Evolutionary conservation across 352 stramenopile species (phyloP).

Genomic region (Globisporangium alternatum): DNA sequence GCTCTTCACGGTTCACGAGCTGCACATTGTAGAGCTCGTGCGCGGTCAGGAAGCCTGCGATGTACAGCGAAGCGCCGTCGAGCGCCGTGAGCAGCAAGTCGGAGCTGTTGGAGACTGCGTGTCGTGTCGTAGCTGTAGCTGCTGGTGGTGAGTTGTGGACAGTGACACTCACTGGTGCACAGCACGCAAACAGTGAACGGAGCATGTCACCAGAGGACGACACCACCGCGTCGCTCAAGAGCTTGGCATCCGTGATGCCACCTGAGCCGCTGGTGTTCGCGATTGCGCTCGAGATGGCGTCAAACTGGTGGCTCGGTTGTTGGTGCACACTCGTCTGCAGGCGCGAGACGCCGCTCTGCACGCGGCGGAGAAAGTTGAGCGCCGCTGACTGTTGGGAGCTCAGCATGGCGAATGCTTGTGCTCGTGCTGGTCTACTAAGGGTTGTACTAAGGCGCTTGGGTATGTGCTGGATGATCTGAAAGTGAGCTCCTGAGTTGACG

Average conservation of each 20-base stretch:
- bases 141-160: too few species aligned
- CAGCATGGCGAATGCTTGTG: constrained; percentile 3
- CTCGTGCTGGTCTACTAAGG: background rate
- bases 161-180: too few species aligned
- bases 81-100: constrained; percentile 35
- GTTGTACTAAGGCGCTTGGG: background rate
- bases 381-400: constrained; percentile 12
- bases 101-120: constrained; percentile 2
- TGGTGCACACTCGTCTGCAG: constrained; percentile 37
- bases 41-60: constrained; percentile 52
- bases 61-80: constrained; percentile 43
- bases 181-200: constrained; percentile 11
- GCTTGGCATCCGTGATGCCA: constrained; percentile 19
- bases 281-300: constrained; percentile 1
- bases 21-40: constrained; percentile 40
- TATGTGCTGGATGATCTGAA: background rate
- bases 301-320: constrained; percentile 29
- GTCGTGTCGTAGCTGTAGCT: background rate
- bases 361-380: constrained; percentile 26
- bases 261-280: background rate
- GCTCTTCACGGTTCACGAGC: constrained; percentile 27
- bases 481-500: constrained; percentile 2
- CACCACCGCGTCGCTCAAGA: background rate
- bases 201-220: constrained; percentile 8
- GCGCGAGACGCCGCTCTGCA: constrained; percentile 32